A percentile compares a stretch with the other conserved stretches of the same genome.
Conservation (phyloP, 179 eudicot species). For the Vitellaria paradoxa region DNA sequence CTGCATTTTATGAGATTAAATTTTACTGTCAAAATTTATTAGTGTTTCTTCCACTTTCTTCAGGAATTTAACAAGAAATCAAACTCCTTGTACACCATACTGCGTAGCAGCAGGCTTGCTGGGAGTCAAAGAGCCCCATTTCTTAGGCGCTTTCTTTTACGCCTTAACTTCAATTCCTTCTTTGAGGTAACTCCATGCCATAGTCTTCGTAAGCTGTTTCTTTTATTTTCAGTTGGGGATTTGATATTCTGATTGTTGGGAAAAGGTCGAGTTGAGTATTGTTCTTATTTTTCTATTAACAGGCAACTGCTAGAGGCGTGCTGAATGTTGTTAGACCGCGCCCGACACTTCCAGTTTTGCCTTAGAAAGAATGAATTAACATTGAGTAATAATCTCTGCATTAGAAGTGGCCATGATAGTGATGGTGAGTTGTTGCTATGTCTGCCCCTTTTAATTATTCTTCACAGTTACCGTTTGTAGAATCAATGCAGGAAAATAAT, state of each 20-base stretch:
- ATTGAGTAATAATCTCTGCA: neutral
- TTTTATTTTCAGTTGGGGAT: neutral
- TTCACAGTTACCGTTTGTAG: neutral
- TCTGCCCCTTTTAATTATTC: neutral
- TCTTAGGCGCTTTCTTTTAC: slow-evolving; percentile 91
- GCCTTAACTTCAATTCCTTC: slow-evolving; percentile 90
- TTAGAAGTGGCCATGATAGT: slow-evolving; percentile 2
- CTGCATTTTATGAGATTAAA: neutral
- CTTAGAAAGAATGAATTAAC: slow-evolving; percentile 19
- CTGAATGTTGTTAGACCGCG: slow-evolving; percentile 89
- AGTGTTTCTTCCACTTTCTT: slow-evolving; percentile 16
- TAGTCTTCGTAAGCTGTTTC: neutral
- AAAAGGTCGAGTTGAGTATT: neutral
- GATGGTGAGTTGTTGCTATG: slow-evolving; percentile 4
- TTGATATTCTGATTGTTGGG: neutral
- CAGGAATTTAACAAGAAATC: slow-evolving; percentile 98
- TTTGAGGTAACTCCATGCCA: slow-evolving; percentile 64
- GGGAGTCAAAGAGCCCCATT: slow-evolving; percentile 99
- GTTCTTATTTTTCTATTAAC: slow-evolving; percentile 19
- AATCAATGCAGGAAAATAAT: neutral
- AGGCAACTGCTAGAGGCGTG: slow-evolving; percentile 96
- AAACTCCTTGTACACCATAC: slow-evolving; percentile 89
- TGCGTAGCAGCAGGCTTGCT: slow-evolving; percentile 96
- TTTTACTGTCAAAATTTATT: neutral
- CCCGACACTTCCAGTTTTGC: slow-evolving; percentile 57